Evolutionary conservation across 2,329 filamentous ascomycete genomes (phyloP), one percentile per base, ranked within the genome.

Genomic region (Cercospora sp.): DNA sequence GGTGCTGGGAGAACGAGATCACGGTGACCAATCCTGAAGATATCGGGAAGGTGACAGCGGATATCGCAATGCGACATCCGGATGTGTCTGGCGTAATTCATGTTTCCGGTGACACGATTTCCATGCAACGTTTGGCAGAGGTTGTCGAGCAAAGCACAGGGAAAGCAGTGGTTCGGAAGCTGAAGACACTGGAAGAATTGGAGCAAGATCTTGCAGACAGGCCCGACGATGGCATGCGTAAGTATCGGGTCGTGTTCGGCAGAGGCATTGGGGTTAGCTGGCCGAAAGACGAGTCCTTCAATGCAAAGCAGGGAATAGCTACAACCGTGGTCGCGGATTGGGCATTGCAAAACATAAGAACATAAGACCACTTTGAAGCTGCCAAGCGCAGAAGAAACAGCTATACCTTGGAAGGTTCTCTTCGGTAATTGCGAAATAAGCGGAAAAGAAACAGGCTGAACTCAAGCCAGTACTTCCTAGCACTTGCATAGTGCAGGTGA

Each of bases 11-110:
- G 8, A 89, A 86, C 67, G 75, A 77, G 42, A 83, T 92, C 48
- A 90, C 88, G 0, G 80, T 90, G 6, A 91, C 90, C 6, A 83
- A 85, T 39, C 85, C 88, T 1, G 74, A 78, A 59, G 90, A 92
- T 76, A 91, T 92, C 69, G 90, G 88, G 0, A 79, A 76, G 13
- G 80, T 89, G 60, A 85, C 86, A 9, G 88, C 87, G 0, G 85
- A 87, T 64, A 74, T 89, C 55, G 79, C 89, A 1, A 81, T 84
- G 5, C 79, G 80, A 3, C 73, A 77, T 60, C 66, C 76, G 64
- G 62, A 80, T 63, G 72, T 75, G 23, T 60, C 80, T 12, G 76
- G 81, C n/a, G 81, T 89, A 1, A 80, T 90, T 0, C 89, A 83
- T 75, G 82, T 85, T 3, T 87, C 85, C 0, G 89, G 89, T 0